phyloP scores from a whole-genome alignment of 176 grass and related monocot genomes.

The Carex littledalei region DNA sequence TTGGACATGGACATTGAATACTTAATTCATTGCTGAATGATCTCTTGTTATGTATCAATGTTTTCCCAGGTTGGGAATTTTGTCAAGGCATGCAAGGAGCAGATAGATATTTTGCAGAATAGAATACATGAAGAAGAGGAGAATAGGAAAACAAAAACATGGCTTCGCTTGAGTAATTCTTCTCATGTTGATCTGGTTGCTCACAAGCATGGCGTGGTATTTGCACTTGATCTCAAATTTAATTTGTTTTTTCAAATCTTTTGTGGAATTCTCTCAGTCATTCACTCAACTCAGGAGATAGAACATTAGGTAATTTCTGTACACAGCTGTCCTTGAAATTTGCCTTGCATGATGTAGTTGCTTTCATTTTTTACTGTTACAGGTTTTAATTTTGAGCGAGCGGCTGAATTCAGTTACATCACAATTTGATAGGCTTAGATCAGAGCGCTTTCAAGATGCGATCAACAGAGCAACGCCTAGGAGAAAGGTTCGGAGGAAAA shows the following conservation, averaged over 20 bases:
- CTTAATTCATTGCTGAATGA: conserved; percentile 6
- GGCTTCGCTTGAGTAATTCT: conserved; percentile 52
- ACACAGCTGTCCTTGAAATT: background rate
- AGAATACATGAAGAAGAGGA: conserved; percentile 71
- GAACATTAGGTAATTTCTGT: background rate
- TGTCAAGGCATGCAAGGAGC: conserved; percentile 93
- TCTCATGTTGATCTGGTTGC: conserved; percentile 79
- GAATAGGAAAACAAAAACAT: conserved; percentile 47
- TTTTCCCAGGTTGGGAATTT: conserved; percentile 68
- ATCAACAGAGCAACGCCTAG: conserved; percentile 76
- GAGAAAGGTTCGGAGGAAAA: conserved; percentile 66
- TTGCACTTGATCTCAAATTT: conserved; percentile 30
- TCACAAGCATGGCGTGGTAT: conserved; percentile 97
- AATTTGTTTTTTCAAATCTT: background rate
- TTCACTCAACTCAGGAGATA: background rate
- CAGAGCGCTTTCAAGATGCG: conserved; percentile 83
- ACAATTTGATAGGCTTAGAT: conserved; percentile 77
- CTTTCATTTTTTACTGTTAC: conserved; percentile 16
- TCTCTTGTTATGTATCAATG: background rate
- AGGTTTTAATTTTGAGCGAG: conserved; percentile 95
- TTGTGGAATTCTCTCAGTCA: background rate
- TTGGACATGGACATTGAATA: background rate
- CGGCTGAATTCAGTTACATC: conserved; percentile 71
- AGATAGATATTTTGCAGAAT: conserved; percentile 91
- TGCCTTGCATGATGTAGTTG: conserved; percentile 9